Evolutionary conservation across 495 filamentous ascomycete genomes (phyloP).

Genomic region (Pyrenula aspistea): DNA sequence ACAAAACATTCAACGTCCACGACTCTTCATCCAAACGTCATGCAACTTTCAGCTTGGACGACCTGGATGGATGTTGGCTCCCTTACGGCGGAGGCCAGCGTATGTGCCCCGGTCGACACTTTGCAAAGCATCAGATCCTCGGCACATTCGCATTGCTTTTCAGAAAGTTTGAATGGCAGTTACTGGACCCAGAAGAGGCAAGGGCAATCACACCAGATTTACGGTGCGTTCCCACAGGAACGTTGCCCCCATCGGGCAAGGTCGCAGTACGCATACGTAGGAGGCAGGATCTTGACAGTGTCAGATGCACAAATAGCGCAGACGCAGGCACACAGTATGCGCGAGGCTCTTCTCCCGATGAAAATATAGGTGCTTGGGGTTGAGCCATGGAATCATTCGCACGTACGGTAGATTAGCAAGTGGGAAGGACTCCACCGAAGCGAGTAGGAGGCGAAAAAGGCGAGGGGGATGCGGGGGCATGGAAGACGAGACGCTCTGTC

Average conservation of each 20-base stretch:
- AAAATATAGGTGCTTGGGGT: too few relatives aligned
- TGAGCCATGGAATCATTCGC: too few relatives aligned
- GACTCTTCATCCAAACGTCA: neutral
- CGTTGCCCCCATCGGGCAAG: slow-evolving; percentile 10
- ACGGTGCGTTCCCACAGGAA: slow-evolving; percentile 10
- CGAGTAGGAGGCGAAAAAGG: too few relatives aligned
- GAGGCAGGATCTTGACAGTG: slow-evolving; percentile 1
- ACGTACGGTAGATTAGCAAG: too few relatives aligned
- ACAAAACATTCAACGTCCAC: neutral
- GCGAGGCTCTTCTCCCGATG: too few relatives aligned
- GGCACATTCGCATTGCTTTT: slow-evolving; percentile 13
- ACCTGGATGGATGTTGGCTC: slow-evolving; percentile 13
- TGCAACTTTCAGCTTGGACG: slow-evolving; percentile 14
- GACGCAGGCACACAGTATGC: too few relatives aligned
- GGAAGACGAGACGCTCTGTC: too few relatives aligned
- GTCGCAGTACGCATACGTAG: slow-evolving; percentile 13
- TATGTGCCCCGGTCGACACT: slow-evolving; percentile 21
- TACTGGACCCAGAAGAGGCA: slow-evolving; percentile 5
- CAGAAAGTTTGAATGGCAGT: slow-evolving; percentile 16
- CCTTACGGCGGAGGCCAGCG: slow-evolving; percentile 20
- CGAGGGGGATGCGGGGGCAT: too few relatives aligned
- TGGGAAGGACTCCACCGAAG: too few relatives aligned
- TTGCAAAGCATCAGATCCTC: slow-evolving; percentile 19
- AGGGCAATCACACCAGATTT: slow-evolving; percentile 5
- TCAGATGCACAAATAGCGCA: too few relatives aligned